Evolutionary conservation across 805 yeast genomes (phyloP).

Genomic region (Naumovozyma castellii): DNA sequence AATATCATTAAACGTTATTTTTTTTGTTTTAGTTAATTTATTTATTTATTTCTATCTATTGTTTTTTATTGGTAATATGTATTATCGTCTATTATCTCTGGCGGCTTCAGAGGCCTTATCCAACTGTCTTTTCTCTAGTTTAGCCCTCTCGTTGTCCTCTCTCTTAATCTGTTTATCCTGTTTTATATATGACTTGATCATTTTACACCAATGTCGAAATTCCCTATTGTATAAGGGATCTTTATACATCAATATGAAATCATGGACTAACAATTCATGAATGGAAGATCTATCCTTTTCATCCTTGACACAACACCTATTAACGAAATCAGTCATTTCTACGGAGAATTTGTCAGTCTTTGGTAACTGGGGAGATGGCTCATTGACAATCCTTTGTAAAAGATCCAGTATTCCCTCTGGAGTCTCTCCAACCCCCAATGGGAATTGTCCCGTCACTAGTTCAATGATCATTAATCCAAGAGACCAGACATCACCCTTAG

Average conservation of each 20-base stretch:
- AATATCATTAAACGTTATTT: no score
- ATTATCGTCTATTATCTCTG: not conserved
- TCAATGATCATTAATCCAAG: slow-evolving; percentile 85
- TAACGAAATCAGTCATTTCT: slow-evolving; percentile 59
- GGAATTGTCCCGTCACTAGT: slow-evolving; percentile 74
- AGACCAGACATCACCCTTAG: slow-evolving; percentile 98
- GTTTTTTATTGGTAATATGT: not conserved
- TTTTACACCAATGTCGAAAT: slow-evolving; percentile 36
- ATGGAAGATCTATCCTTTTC: slow-evolving; percentile 63
- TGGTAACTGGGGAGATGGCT: slow-evolving; percentile 72
- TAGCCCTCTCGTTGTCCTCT: slow-evolving; percentile 25
- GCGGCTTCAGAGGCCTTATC: slow-evolving; percentile 20
- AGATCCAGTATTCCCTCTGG: slow-evolving; percentile 88
- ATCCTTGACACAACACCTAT: slow-evolving; percentile 64
- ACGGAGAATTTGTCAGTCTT: slow-evolving; percentile 29
- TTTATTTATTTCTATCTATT: not conserved
- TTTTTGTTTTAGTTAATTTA: not conserved
- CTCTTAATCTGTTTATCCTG: slow-evolving; percentile 26
- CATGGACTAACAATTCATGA: slow-evolving; percentile 46
- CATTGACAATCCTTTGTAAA: slow-evolving; percentile 87
- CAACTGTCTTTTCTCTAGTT: slow-evolving; percentile 21
- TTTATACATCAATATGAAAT: slow-evolving; percentile 29
- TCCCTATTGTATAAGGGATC: slow-evolving; percentile 21
- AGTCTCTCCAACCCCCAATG: slow-evolving; percentile 39
- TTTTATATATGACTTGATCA: slow-evolving; percentile 24